A percentile compares a stretch with the other conserved stretches of the same genome.
These are phyloP conservation scores for Solanum rostratum DNA, from an alignment of 257 asterid genomes.

Conservation along the genomic window DNA sequence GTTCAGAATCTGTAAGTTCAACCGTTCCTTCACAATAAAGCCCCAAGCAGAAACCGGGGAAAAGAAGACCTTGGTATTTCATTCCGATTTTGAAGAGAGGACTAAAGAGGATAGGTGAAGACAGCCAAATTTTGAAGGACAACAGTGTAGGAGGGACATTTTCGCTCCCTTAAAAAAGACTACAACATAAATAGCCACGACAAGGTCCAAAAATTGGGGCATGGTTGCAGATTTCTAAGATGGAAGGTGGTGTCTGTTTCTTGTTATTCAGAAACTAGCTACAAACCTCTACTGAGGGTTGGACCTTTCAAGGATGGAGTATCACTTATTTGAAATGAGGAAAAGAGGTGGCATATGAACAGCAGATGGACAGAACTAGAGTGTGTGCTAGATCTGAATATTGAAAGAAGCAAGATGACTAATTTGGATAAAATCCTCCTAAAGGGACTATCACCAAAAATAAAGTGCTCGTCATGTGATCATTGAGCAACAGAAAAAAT, in stretches of 20 bases:
- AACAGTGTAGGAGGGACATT: slow-evolving; percentile 22
- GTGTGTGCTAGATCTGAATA: slow-evolving; percentile 23
- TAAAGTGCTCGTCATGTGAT: neutral
- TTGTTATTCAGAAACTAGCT: slow-evolving; percentile 23
- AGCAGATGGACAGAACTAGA: slow-evolving; percentile 23
- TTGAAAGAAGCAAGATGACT: slow-evolving; percentile 21
- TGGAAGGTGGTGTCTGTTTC: slow-evolving; percentile 11
- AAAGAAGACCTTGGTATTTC: slow-evolving; percentile 29
- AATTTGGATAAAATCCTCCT: slow-evolving; percentile 17
- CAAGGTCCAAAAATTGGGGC: slow-evolving; percentile 34
- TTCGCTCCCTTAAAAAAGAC: slow-evolving; percentile 25
- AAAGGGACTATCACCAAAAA: slow-evolving; percentile 31
- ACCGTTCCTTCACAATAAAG: slow-evolving; percentile 29
- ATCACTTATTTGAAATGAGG: slow-evolving; percentile 31
- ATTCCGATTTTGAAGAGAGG: slow-evolving; percentile 19
- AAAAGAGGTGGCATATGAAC: slow-evolving; percentile 33
- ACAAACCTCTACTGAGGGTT: slow-evolving; percentile 16
- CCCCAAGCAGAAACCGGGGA: slow-evolving; percentile 36
- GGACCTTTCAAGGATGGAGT: slow-evolving; percentile 10
- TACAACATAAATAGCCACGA: slow-evolving; percentile 29
- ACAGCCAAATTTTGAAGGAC: slow-evolving; percentile 29
- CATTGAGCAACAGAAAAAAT: slow-evolving; percentile 15
- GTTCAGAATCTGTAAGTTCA: slow-evolving; percentile 7
- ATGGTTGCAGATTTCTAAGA: slow-evolving; percentile 13
- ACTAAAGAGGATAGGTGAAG: slow-evolving; percentile 14